Evolutionary conservation across 257 asterid genomes (phyloP).

Genomic region (Hygrophila difformis): DNA sequence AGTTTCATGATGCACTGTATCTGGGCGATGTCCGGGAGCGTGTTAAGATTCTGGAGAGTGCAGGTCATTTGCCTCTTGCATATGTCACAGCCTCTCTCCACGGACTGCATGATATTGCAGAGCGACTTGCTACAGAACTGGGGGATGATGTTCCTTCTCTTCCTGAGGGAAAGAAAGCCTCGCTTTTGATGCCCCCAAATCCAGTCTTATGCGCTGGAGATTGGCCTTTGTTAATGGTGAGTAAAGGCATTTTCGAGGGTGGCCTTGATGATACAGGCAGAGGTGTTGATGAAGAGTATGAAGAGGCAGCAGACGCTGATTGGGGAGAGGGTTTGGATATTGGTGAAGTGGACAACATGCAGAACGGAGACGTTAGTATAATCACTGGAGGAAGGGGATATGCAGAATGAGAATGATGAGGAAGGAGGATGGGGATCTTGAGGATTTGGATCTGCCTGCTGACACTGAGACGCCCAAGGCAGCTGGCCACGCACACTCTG

Average conservation of each 20-base stretch:
- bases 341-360: constrained; percentile 50
- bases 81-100: constrained; percentile 61
- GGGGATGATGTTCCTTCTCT: constrained; percentile 61
- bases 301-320: constrained; percentile 58
- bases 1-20: constrained; percentile 85
- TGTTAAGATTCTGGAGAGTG: constrained; percentile 67
- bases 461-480: constrained; percentile 73
- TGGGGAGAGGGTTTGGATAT: constrained; percentile 65
- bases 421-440: constrained; percentile 97
- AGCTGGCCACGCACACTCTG: constrained; percentile 24
- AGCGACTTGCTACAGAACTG: constrained; percentile 53
- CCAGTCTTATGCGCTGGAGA: constrained; percentile 71
- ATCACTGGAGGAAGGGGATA: constrained; percentile 35
- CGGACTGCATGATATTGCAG: constrained; percentile 55
- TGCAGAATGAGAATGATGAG: constrained; percentile 48
- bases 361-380: constrained; percentile 38
- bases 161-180: constrained; percentile 31
- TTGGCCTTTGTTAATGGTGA: constrained; percentile 92
- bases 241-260: constrained; percentile 76
- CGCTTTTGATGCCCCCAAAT: constrained; percentile 18
- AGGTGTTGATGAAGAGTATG: constrained; percentile 43
- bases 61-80: constrained; percentile 82
- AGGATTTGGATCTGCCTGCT: constrained; percentile 85
- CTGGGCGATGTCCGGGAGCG: constrained; percentile 85
- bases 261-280: constrained; percentile 49